A percentile compares a stretch with the other conserved stretches of the same genome.
phyloP scores from a whole-genome alignment of 306 rosid genomes.

The Trifolium pratense region DNA sequence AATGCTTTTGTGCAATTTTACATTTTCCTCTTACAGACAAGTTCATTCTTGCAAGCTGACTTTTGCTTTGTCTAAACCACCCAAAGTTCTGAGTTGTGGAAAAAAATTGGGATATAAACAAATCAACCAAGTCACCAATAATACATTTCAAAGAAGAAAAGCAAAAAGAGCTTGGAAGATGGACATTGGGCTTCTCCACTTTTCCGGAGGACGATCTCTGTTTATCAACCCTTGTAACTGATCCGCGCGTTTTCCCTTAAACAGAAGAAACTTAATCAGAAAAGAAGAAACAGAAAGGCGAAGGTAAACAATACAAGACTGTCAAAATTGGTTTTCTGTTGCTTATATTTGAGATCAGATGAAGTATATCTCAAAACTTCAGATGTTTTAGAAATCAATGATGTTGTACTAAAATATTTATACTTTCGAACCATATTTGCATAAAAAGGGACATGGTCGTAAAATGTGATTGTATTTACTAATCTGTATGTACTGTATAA shows the following conservation, averaged over 20 bases:
- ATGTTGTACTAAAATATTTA: background rate
- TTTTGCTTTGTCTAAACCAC: conserved; percentile 39
- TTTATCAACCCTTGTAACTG: conserved; percentile 53
- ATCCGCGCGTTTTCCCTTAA: conserved; percentile 67
- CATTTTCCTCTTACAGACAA: conserved; percentile 23
- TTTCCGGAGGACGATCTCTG: conserved; percentile 46
- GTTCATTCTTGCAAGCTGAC: conserved; percentile 42
- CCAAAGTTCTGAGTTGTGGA: conserved; percentile 37
- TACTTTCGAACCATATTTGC: background rate
- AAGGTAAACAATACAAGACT: background rate
- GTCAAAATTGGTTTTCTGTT: background rate
- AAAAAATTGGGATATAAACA: conserved; percentile 42
- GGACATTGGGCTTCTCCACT: conserved; percentile 68
- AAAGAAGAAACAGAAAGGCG: background rate
- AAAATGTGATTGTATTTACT: too few species aligned
- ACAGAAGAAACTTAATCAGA: conserved; percentile 28
- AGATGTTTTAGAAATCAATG: background rate
- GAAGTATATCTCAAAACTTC: background rate
- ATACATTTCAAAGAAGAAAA: conserved; percentile 69
- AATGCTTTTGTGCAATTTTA: conserved; percentile 37
- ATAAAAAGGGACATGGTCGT: too few species aligned
- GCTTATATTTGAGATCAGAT: background rate
- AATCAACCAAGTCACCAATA: conserved; percentile 37
- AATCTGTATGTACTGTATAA: too few species aligned
- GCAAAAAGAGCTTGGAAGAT: conserved; percentile 87